Evolutionary conservation across 805 yeast species (phyloP).

Genomic region (Hanseniaspora occidentalis): DNA sequence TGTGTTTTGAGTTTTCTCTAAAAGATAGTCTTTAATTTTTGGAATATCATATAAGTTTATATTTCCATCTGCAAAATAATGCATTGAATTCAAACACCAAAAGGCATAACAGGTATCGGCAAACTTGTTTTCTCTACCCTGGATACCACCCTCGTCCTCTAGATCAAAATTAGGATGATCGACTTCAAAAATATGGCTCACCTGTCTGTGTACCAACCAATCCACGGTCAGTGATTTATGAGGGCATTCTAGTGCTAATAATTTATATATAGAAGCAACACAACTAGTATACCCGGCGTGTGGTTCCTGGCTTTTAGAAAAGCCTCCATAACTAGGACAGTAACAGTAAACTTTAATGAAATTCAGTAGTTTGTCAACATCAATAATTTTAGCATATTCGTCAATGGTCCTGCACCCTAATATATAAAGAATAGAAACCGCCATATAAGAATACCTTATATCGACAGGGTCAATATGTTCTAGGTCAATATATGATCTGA

Average conservation of each 20-base stretch:
- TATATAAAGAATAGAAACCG: conserved; percentile 46
- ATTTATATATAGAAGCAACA: conserved; percentile 49
- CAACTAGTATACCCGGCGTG: conserved; percentile 87
- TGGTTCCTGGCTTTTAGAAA: conserved; percentile 51
- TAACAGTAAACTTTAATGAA: conserved; percentile 26
- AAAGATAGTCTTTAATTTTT: conserved; percentile 26
- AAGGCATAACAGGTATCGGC: conserved; percentile 84
- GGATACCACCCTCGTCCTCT: conserved; percentile 62
- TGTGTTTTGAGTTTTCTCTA: conserved; percentile 43
- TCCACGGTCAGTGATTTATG: conserved; percentile 26
- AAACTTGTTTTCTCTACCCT: conserved; percentile 75
- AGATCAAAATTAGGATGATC: conserved; percentile 29
- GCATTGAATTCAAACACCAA: conserved; percentile 61
- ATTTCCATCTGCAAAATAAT: conserved; percentile 26
- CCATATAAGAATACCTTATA: conserved; percentile 62
- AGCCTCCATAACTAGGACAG: conserved; percentile 52
- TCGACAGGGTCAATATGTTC: conserved; percentile 47
- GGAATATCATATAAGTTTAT: conserved; percentile 6
- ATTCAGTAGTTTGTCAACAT: conserved; percentile 26
- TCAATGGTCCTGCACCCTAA: conserved; percentile 21
- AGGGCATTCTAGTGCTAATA: conserved; percentile 26
- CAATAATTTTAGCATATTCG: conserved; percentile 27
- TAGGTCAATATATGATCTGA: conserved; percentile 31
- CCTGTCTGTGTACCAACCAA: conserved; percentile 58
- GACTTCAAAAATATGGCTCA: not conserved